These are phyloP conservation scores for Teratosphaeria viscida DNA, from an alignment of 2,329 filamentous ascomycete species.

Conservation along the genomic window DNA sequence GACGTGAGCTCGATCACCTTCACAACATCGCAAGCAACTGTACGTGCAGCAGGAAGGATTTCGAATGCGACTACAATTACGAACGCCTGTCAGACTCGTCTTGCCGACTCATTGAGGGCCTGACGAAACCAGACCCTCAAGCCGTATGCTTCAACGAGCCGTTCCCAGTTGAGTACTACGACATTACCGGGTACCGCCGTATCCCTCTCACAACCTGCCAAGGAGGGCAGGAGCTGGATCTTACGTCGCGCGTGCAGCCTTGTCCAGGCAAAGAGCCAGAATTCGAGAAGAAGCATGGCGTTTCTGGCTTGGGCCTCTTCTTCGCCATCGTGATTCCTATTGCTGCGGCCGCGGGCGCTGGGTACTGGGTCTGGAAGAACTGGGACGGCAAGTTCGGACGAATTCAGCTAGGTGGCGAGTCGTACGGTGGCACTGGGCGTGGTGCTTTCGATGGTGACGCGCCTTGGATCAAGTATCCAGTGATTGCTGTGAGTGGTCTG, in stretches of 20 bases:
- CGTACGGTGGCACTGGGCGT: constrained; percentile 3
- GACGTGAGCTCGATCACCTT: constrained; percentile 53
- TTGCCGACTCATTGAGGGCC: constrained; percentile 66
- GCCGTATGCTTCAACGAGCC: constrained; percentile 53
- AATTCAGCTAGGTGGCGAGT: constrained; percentile 66
- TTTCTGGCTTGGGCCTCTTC: constrained; percentile 67
- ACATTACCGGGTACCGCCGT: constrained; percentile 77
- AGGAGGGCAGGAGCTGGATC: constrained; percentile 66
- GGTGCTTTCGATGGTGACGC: constrained; percentile 56
- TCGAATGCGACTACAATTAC: constrained; percentile 95
- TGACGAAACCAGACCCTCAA: constrained; percentile 51
- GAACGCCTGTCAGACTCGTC: constrained; percentile 66
- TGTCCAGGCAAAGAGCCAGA: constrained; percentile 77
- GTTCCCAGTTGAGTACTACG: constrained; percentile 65
- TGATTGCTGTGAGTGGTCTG: constrained; percentile 36
- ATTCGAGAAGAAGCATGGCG: constrained; percentile 61
- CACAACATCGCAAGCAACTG: constrained; percentile 66
- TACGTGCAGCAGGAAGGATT: constrained; percentile 73
- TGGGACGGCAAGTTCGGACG: constrained; percentile 88
- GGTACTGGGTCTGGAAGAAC: constrained; percentile 75
- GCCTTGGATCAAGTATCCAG: constrained; percentile 69
- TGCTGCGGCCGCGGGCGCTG: constrained; percentile 56
- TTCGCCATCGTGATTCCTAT: constrained; percentile 74
- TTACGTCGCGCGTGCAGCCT: constrained; percentile 47
- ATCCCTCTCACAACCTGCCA: constrained; percentile 82